These are phyloP conservation scores for Thelonectria blattea DNA, from an alignment of 2,329 filamentous ascomycete genomes.

Conservation along the genomic window DNA sequence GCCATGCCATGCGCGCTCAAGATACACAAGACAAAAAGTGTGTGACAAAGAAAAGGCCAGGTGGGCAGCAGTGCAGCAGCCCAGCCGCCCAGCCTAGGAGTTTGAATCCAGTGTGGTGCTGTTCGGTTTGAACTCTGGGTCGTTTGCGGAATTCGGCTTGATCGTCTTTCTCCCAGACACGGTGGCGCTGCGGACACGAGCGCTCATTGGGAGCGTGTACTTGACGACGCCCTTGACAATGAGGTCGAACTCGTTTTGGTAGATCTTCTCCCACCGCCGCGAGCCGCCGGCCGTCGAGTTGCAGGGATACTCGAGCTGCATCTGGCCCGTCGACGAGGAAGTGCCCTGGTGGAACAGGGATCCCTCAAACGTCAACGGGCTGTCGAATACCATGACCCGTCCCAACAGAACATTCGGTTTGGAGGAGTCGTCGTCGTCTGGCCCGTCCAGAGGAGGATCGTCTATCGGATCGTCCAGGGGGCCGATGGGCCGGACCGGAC, in stretches of 20 bases:
- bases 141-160: constrained; percentile 66
- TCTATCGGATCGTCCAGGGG: constrained; percentile 43
- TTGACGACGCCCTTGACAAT: constrained; percentile 90
- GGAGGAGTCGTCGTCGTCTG: constrained; percentile 65
- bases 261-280: constrained; percentile 86
- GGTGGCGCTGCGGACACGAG: constrained; percentile 63
- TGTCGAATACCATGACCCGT: constrained; percentile 85
- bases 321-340: constrained; percentile 78
- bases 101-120: constrained; percentile 61
- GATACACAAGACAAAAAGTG: constrained; percentile 39
- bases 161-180: constrained; percentile 66
- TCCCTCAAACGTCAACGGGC: constrained; percentile 85
- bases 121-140: constrained; percentile 72
- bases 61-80: constrained; percentile 13
- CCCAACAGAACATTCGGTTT: constrained; percentile 89
- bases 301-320: constrained; percentile 82
- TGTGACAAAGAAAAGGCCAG: constrained; percentile 37
- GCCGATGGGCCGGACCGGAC: constrained; percentile 1
- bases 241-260: constrained; percentile 91
- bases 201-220: constrained; percentile 72
- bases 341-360: constrained; percentile 80
- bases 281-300: constrained; percentile 88
- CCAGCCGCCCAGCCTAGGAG: constrained; percentile 23
- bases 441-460: constrained; percentile 59
- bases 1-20: constrained; percentile 46